These are phyloP conservation scores for Saccharomycopsis fibuligera DNA, from an alignment of 805 yeast genomes.

Conservation along the genomic window DNA sequence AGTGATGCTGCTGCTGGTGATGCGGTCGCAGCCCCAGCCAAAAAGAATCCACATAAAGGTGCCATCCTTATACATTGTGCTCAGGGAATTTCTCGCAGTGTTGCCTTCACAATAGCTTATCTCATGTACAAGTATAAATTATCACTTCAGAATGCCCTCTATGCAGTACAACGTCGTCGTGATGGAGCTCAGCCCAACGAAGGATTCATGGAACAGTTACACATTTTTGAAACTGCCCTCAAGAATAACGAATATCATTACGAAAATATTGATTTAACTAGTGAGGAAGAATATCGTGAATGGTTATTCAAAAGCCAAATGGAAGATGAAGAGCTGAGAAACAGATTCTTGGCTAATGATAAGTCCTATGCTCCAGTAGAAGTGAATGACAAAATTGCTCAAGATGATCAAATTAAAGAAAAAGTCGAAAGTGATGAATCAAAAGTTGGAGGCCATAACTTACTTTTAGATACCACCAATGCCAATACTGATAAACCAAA, in stretches of 20 bases:
- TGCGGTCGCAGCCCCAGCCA: too few relatives aligned
- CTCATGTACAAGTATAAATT: constrained; percentile 73
- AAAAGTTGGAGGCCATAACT: not conserved
- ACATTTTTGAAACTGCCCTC: constrained; percentile 43
- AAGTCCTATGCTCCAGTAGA: constrained; percentile 4
- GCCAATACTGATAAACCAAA: constrained; percentile 20
- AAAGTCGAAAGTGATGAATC: not conserved
- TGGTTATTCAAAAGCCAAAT: constrained; percentile 30
- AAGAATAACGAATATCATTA: constrained; percentile 26
- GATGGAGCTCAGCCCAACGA: constrained; percentile 62
- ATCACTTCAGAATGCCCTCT: constrained; percentile 53
- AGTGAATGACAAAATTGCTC: not conserved
- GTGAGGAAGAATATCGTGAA: constrained; percentile 32
- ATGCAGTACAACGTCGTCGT: constrained; percentile 67
- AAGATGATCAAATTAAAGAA: not conserved
- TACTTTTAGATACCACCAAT: constrained; percentile 24
- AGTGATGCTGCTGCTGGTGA: too few relatives aligned
- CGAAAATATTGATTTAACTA: constrained; percentile 26
- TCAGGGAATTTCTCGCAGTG: constrained; percentile 91
- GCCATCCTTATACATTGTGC: constrained; percentile 68
- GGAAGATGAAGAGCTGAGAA: constrained; percentile 26
- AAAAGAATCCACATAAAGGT: constrained; percentile 33
- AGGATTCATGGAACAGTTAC: constrained; percentile 67
- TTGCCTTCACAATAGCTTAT: constrained; percentile 80
- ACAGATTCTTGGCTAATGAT: constrained; percentile 11